These are phyloP conservation scores for Anastatica hierochuntica DNA, from an alignment of 345 rosid species.

Conservation along the genomic window DNA sequence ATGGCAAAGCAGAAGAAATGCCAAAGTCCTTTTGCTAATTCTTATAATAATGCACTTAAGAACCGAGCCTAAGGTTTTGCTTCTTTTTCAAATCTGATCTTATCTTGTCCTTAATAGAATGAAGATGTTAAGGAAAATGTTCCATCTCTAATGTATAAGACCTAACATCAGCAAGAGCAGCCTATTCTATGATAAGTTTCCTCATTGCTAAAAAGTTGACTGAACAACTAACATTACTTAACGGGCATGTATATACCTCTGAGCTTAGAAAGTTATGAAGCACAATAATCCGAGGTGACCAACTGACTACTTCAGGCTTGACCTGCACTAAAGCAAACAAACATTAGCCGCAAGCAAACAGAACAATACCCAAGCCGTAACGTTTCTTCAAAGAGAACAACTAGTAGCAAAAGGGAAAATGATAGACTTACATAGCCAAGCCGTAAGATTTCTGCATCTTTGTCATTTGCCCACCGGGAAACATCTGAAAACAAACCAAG, in stretches of 20 bases:
- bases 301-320: constrained; percentile 84
- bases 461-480: constrained; percentile 54
- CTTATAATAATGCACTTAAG: background rate
- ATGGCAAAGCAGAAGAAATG: too few relatives aligned
- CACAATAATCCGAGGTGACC: constrained; percentile 84
- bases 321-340: constrained; percentile 45
- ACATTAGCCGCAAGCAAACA: constrained; percentile 13
- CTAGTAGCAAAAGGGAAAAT: too few relatives aligned
- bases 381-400: background rate
- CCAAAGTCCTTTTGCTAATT: too few relatives aligned
- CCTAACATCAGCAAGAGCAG: constrained; percentile 2
- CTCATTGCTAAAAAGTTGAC: too few relatives aligned
- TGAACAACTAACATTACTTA: background rate
- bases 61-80: background rate
- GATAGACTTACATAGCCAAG: constrained; percentile 67
- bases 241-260: constrained; percentile 48
- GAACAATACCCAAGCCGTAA: too few relatives aligned
- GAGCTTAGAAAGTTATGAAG: constrained; percentile 76
- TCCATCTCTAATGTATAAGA: background rate
- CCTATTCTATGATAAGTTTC: background rate
- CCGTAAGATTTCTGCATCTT: constrained; percentile 72
- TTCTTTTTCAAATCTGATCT: too few relatives aligned
- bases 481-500: constrained; percentile 43
- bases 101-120: too few relatives aligned
- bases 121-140: too few relatives aligned